Conservation (phyloP, 495 filamentous ascomycete genomes). For the Baudoinia panamericana region DNA sequence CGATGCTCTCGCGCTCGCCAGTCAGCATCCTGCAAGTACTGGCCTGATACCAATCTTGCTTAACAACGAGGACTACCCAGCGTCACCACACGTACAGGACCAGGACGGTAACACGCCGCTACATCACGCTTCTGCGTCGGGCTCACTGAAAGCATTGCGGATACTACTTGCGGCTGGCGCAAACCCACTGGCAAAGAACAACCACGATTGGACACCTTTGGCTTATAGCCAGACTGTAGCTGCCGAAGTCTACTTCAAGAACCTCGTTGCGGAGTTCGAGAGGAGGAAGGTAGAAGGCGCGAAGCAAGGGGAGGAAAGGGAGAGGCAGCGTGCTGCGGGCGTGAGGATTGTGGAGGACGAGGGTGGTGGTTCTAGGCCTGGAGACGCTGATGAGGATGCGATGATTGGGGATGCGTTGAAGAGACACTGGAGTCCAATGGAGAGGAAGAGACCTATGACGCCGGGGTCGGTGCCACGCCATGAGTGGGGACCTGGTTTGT, state of each 20-base stretch:
- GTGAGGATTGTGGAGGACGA: slow-evolving; percentile 25
- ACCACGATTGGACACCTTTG: slow-evolving; percentile 58
- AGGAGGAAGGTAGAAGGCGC: slow-evolving; percentile 25
- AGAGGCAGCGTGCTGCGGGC: slow-evolving; percentile 20
- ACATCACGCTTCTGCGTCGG: slow-evolving; percentile 53
- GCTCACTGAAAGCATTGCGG: slow-evolving; percentile 58
- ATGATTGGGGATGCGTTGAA: slow-evolving; percentile 14
- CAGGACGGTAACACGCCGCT: slow-evolving; percentile 61
- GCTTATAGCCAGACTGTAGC: slow-evolving; percentile 60
- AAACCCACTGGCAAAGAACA: slow-evolving; percentile 49
- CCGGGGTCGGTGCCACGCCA: slow-evolving; percentile 22
- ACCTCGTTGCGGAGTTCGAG: slow-evolving; percentile 45
- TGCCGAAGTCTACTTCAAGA: slow-evolving; percentile 62
- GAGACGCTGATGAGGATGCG: slow-evolving; percentile 13
- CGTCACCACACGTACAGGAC: slow-evolving; percentile 32
- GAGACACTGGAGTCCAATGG: slow-evolving; percentile 27
- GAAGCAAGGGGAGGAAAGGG: slow-evolving; percentile 21
- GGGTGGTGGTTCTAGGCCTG: slow-evolving; percentile 1
- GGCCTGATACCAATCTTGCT: slow-evolving; percentile 11
- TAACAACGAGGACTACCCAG: slow-evolving; percentile 1
- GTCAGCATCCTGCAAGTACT: slow-evolving; percentile 10
- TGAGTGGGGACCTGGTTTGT: slow-evolving; percentile 11
- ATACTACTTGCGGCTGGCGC: slow-evolving; percentile 58
- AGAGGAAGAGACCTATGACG: slow-evolving; percentile 26
- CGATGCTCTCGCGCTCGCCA: slow-evolving; percentile 29